Percentiles rank a stretch among this genome's conserved stretches.
phyloP scores from a whole-genome alignment of 2,329 filamentous ascomycete species.

The Clathrospora elynae region DNA sequence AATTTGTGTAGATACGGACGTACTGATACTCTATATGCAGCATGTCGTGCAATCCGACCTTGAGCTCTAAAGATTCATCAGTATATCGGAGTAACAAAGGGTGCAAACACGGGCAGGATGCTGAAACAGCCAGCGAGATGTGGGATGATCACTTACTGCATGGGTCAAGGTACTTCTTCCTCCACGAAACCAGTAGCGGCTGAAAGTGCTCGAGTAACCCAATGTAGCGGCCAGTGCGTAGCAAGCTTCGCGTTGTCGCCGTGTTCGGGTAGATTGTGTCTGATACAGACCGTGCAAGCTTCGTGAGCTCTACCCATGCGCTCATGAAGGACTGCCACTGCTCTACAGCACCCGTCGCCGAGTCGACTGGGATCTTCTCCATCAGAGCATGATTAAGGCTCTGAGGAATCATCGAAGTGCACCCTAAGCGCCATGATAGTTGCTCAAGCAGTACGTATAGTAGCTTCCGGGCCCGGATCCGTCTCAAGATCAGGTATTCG shows the following conservation, averaged over 20 bases:
- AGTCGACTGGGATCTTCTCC: conserved; percentile 49
- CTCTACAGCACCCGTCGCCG: conserved; percentile 45
- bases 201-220: conserved; percentile 56
- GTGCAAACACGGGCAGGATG: no score
- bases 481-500: conserved; percentile 39
- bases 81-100: neutral
- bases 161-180: conserved; percentile 48
- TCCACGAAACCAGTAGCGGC: conserved; percentile 49
- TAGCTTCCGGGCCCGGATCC: conserved; percentile 44
- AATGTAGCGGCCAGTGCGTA: conserved; percentile 57
- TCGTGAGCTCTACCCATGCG: conserved; percentile 54
- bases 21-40: conserved; percentile 60
- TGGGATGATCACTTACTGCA: conserved; percentile 46
- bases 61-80: conserved; percentile 34
- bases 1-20: conserved; percentile 52
- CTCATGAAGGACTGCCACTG: conserved; percentile 60
- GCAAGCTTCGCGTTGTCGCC: conserved; percentile 47
- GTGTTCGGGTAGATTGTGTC: conserved; percentile 59
- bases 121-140: no score
- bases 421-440: conserved; percentile 58
- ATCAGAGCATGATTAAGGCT: conserved; percentile 48
- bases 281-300: conserved; percentile 57
- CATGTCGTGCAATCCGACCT: conserved; percentile 52
- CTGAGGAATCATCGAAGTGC: conserved; percentile 59
- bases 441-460: conserved; percentile 57